phyloP scores from a whole-genome alignment of 805 yeast genomes.

The Cyberlindnera mycetangii region DNA sequence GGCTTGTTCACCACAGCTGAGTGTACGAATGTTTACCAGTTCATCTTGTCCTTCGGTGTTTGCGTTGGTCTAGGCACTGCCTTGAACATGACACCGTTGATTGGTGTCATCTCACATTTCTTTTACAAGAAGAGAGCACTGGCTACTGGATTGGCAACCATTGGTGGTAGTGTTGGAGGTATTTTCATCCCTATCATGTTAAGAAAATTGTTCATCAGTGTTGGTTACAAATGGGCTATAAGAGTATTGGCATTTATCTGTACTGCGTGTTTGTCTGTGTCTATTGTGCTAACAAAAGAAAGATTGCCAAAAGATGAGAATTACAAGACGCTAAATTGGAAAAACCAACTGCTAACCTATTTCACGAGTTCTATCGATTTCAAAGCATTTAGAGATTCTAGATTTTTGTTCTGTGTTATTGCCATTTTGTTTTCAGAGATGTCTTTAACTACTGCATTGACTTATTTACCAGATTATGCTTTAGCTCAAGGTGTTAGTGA shows the following conservation, averaged over 20 bases:
- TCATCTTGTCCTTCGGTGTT: slow-evolving; percentile 57
- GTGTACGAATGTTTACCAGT: slow-evolving; percentile 53
- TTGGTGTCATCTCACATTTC: slow-evolving; percentile 66
- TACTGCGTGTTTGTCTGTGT: slow-evolving; percentile 34
- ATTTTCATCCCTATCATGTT: slow-evolving; percentile 53
- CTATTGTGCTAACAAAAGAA: slow-evolving; percentile 40
- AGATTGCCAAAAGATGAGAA: slow-evolving; percentile 36
- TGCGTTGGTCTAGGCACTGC: slow-evolving; percentile 59
- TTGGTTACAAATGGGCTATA: slow-evolving; percentile 61
- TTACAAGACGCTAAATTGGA: slow-evolving; percentile 25
- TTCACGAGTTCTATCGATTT: slow-evolving; percentile 29
- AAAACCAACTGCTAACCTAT: slow-evolving; percentile 25
- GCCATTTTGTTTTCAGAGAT: slow-evolving; percentile 16
- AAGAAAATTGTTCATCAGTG: slow-evolving; percentile 43
- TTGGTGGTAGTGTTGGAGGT: slow-evolving; percentile 61
- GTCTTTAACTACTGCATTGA: slow-evolving; percentile 43
- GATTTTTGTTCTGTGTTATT: slow-evolving; percentile 43
- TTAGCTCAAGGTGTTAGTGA: slow-evolving; percentile 39
- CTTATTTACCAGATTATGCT: slow-evolving; percentile 51
- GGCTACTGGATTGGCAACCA: slow-evolving; percentile 49
- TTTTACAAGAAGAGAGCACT: slow-evolving; percentile 56
- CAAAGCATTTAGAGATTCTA: slow-evolving; percentile 17
- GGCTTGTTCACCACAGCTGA: slow-evolving; percentile 59
- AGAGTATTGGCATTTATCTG: slow-evolving; percentile 50
- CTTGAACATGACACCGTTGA: slow-evolving; percentile 56